phyloP scores from a whole-genome alignment of 495 filamentous ascomycete genomes.

The Daldinia decipiens region DNA sequence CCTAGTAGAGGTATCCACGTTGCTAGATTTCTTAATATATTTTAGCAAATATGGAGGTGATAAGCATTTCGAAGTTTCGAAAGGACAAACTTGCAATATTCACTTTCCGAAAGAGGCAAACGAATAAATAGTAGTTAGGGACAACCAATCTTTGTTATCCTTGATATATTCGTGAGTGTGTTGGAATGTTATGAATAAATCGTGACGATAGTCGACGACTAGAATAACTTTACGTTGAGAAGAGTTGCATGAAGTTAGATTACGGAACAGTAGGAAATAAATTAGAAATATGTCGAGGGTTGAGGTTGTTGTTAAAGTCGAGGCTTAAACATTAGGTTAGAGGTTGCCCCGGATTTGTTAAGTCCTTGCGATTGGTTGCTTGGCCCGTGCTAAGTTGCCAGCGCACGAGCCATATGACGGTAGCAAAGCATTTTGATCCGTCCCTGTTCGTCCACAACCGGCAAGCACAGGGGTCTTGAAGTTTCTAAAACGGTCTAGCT shows the following conservation, averaged over 20 bases:
- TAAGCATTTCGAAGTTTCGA: background rate
- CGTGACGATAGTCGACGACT: background rate
- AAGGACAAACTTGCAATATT: background rate
- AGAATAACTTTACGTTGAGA: background rate
- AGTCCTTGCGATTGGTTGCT: constrained; percentile 11
- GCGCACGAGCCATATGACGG: constrained; percentile 35
- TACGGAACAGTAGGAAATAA: background rate
- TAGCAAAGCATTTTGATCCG: constrained; percentile 31
- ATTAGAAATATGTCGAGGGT: constrained; percentile 7
- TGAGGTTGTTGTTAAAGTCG: constrained; percentile 32
- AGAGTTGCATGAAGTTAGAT: background rate
- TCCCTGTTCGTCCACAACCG: constrained; percentile 9
- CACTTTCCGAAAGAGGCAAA: constrained; percentile 8
- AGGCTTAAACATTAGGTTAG: constrained; percentile 21
- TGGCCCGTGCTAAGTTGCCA: constrained; percentile 15
- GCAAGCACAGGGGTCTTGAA: constrained; percentile 32
- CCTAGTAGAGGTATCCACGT: background rate
- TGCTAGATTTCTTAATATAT: background rate
- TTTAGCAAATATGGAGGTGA: background rate
- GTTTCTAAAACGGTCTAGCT: constrained; percentile 36
- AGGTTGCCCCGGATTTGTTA: constrained; percentile 35
- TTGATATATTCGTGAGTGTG: too few relatives aligned
- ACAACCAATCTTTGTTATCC: background rate
- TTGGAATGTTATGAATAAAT: background rate
- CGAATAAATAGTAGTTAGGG: background rate